phyloP scores from a whole-genome alignment of 2,329 filamentous ascomycete species.

The Lasiodiplodia theobromae region DNA sequence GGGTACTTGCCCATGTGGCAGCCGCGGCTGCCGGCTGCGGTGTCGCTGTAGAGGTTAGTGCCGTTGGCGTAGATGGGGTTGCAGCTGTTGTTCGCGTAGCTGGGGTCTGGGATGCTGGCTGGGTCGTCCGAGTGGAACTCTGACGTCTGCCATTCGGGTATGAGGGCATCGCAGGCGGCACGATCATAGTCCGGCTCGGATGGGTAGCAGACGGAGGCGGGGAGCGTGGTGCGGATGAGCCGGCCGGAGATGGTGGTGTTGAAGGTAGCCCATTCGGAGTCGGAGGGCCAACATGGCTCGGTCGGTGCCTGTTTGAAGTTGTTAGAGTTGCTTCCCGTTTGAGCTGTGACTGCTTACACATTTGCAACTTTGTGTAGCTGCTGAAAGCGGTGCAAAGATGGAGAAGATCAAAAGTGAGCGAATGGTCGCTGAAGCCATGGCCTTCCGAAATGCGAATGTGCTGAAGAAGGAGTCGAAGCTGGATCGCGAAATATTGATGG shows the following conservation, averaged over 20 bases:
- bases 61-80: slow-evolving; percentile 42
- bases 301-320: background rate
- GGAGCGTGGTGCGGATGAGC: background rate
- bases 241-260: slow-evolving; percentile 16
- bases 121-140: slow-evolving; percentile 39
- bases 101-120: slow-evolving; percentile 40
- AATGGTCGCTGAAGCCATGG: too few species aligned
- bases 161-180: slow-evolving; percentile 35
- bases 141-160: slow-evolving; percentile 40
- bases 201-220: slow-evolving; percentile 12
- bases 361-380: too few species aligned
- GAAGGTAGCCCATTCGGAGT: background rate
- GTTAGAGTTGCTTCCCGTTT: too few species aligned
- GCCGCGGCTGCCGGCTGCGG: slow-evolving; percentile 35
- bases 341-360: too few species aligned
- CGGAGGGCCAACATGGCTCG: background rate
- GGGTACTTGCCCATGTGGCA: slow-evolving; percentile 45
- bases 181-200: slow-evolving; percentile 36
- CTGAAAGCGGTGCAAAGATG: too few species aligned
- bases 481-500: too few species aligned
- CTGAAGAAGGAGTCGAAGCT: too few species aligned
- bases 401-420: too few species aligned
- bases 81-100: slow-evolving; percentile 42
- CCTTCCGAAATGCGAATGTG: too few species aligned
- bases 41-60: slow-evolving; percentile 39